Conservation (phyloP, 2,329 filamentous ascomycete genomes). For the Trichoderma pleuroti region DNA sequence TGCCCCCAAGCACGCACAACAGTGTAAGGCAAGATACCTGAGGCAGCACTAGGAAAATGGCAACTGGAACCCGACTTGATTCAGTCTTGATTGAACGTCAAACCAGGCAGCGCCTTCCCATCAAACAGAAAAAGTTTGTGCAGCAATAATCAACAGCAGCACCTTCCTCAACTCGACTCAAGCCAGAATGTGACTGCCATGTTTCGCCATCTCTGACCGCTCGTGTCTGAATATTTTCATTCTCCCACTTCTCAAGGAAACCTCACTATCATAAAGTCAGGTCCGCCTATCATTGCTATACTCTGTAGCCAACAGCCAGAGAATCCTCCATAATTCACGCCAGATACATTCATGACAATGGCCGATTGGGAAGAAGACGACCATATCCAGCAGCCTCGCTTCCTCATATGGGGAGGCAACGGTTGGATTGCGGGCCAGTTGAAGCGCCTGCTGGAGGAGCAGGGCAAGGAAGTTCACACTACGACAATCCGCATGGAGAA, state of each 20-base stretch:
- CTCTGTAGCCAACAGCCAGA: neutral
- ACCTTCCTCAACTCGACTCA: neutral
- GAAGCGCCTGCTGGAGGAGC: conserved; percentile 52
- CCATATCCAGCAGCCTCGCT: conserved; percentile 32
- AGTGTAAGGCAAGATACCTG: neutral
- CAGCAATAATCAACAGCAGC: neutral
- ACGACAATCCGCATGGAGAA: conserved; percentile 66
- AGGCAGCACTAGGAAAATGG: neutral
- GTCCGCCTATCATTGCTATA: neutral
- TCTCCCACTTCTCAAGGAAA: neutral
- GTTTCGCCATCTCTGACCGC: neutral
- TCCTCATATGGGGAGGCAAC: conserved; percentile 62
- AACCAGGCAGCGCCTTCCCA: neutral
- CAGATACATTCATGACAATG: neutral
- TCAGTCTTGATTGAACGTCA: no score
- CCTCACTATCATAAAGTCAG: neutral
- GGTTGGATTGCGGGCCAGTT: conserved; percentile 64
- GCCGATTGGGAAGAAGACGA: neutral
- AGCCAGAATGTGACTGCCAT: neutral
- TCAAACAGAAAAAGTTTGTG: neutral
- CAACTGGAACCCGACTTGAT: neutral
- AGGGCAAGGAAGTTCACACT: conserved; percentile 58
- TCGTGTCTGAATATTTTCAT: neutral
- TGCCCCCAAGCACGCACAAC: neutral
- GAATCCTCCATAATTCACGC: neutral